These are phyloP conservation scores for Avicennia marina DNA, from an alignment of 257 asterid species.

Conservation along the genomic window DNA sequence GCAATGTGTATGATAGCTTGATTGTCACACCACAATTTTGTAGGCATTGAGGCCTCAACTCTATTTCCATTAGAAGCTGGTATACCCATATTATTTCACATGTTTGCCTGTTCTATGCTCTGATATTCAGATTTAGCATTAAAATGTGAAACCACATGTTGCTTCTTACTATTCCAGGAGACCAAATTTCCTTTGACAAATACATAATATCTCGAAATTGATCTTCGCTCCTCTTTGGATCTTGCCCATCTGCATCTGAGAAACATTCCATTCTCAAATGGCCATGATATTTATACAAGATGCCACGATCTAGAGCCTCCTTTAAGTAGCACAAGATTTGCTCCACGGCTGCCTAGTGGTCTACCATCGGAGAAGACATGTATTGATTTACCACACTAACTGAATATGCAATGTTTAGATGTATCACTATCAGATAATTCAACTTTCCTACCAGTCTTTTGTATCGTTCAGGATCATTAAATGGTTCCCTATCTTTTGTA, in stretches of 20 bases:
- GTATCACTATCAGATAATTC: background rate
- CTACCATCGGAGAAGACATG: background rate
- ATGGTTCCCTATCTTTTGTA: too few relatives aligned
- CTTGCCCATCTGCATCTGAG: background rate
- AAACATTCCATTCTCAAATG: background rate
- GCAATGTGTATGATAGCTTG: background rate
- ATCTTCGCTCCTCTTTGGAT: background rate
- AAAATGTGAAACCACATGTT: background rate
- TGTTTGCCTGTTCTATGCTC: background rate
- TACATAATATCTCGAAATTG: background rate
- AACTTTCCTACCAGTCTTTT: too few relatives aligned
- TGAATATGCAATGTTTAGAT: conserved; percentile 1
- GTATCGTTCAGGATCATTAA: too few relatives aligned
- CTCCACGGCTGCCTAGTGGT: background rate
- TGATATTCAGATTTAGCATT: conserved; percentile 8
- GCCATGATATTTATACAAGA: background rate
- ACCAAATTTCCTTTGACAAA: background rate
- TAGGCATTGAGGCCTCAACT: background rate
- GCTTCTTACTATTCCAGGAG: conserved; percentile 13
- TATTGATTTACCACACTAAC: conserved; percentile 1
- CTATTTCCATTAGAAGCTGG: background rate
- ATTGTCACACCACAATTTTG: background rate
- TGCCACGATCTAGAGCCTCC: background rate
- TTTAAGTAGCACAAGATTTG: background rate
- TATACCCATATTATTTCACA: conserved; percentile 1